These are phyloP conservation scores for Aureobasidium sp. DNA, from an alignment of 2,329 filamentous ascomycete genomes.

Conservation along the genomic window DNA sequence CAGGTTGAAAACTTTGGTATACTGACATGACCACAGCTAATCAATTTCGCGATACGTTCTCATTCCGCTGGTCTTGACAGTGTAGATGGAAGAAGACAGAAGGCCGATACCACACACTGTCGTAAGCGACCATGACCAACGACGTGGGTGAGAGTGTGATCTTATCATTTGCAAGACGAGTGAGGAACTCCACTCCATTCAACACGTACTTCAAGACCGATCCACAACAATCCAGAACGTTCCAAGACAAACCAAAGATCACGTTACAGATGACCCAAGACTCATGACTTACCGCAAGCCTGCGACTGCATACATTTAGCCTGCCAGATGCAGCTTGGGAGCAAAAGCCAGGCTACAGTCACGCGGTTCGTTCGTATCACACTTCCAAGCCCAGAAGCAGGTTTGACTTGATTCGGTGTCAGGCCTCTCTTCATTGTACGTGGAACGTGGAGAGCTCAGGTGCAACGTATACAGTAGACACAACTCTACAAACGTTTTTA, in stretches of 20 bases:
- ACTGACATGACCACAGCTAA: not conserved
- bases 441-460: not conserved
- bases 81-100: too few relatives aligned
- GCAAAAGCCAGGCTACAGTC: not conserved
- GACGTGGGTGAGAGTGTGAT: not conserved
- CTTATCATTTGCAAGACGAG: not conserved
- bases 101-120: not conserved
- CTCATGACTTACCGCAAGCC: not conserved
- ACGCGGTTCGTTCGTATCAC: not conserved
- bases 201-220: not conserved
- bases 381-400: not conserved
- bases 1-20: too few relatives aligned
- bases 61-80: not conserved
- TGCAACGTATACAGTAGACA: not conserved
- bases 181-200: not conserved
- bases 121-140: not conserved
- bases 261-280: not conserved
- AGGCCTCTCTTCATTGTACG: not conserved
- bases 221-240: not conserved
- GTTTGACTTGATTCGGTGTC: not conserved
- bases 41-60: constrained; percentile 4
- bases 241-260: not conserved
- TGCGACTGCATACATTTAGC: not conserved
- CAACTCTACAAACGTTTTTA: too few relatives aligned
- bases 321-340: not conserved